A percentile compares a stretch with the other conserved stretches of the same genome.
phyloP scores from a whole-genome alignment of 805 yeast genomes.

The Metschnikowia koreensis region DNA sequence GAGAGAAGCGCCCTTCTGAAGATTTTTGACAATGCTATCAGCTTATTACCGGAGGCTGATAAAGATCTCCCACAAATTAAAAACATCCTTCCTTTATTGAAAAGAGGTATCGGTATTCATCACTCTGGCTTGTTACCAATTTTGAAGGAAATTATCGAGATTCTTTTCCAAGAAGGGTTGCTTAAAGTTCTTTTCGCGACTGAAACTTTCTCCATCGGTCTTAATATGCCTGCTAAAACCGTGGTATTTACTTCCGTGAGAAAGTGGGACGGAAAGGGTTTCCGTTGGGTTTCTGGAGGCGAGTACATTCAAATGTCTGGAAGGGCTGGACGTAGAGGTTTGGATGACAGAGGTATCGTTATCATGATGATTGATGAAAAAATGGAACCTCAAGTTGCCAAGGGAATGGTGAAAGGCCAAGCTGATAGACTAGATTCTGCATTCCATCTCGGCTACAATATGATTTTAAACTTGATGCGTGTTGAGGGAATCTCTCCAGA shows the following conservation, averaged over 20 bases:
- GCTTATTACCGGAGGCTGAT: slow-evolving; percentile 84
- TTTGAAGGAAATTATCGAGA: slow-evolving; percentile 91
- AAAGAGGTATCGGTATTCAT: slow-evolving; percentile 97
- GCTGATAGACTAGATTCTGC: slow-evolving; percentile 98
- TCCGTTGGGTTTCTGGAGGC: slow-evolving; percentile 99
- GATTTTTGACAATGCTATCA: slow-evolving; percentile 87
- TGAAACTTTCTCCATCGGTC: slow-evolving; percentile 96
- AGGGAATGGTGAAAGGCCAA: slow-evolving; percentile 99
- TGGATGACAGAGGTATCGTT: slow-evolving; percentile 98
- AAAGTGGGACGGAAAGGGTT: slow-evolving; percentile 97
- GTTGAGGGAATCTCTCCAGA: slow-evolving; percentile 99
- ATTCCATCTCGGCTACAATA: slow-evolving; percentile 94
- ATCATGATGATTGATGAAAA: slow-evolving; percentile 99
- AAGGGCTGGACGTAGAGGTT: slow-evolving; percentile 99
- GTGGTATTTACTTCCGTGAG: slow-evolving; percentile 97
- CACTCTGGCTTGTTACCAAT: slow-evolving; percentile 96
- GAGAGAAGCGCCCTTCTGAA: slow-evolving; percentile 89
- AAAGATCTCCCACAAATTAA: slow-evolving; percentile 92
- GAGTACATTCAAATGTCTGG: slow-evolving; percentile 99
- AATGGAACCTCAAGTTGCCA: slow-evolving; percentile 99
- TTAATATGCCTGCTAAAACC: slow-evolving; percentile 99
- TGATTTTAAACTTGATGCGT: slow-evolving; percentile 93
- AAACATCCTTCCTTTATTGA: slow-evolving; percentile 81
- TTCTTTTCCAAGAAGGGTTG: slow-evolving; percentile 94
- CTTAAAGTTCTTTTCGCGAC: slow-evolving; percentile 95